phyloP scores from a whole-genome alignment of 2,329 filamentous ascomycete genomes.

The Arthrobotrys entomopaga region DNA sequence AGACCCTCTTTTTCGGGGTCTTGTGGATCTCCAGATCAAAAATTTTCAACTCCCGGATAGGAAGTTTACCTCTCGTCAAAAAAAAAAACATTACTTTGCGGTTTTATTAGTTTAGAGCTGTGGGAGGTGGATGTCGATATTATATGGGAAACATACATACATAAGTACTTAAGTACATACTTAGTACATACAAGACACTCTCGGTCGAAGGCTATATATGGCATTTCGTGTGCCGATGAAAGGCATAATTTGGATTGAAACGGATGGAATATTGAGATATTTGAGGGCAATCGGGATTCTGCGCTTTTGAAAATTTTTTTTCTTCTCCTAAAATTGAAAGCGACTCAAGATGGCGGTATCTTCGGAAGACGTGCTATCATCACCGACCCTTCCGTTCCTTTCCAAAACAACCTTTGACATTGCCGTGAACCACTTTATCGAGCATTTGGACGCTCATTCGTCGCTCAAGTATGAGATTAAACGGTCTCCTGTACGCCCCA shows the following conservation, averaged over 20 bases:
- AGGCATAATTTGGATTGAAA: slow-evolving; percentile 3
- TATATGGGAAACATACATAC: slow-evolving; percentile 52
- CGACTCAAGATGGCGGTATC: background rate
- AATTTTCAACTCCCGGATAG: slow-evolving; percentile 30
- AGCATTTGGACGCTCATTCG: slow-evolving; percentile 26
- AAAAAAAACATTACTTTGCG: slow-evolving; percentile 12
- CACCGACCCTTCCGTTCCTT: slow-evolving; percentile 28
- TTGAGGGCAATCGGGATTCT: background rate
- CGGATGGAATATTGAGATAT: background rate
- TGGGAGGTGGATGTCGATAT: slow-evolving; percentile 55
- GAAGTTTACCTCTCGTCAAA: slow-evolving; percentile 54
- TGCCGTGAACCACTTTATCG: slow-evolving; percentile 28
- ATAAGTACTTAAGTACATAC: too few relatives aligned
- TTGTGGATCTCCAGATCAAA: slow-evolving; percentile 55
- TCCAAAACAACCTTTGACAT: slow-evolving; percentile 26
- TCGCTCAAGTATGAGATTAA: slow-evolving; percentile 34
- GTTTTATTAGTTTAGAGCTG: slow-evolving; percentile 56
- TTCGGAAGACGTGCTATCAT: background rate
- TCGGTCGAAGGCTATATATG: background rate
- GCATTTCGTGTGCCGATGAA: background rate
- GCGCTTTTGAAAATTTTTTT: slow-evolving; percentile 7
- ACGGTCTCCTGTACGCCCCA: slow-evolving; percentile 34
- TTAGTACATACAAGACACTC: slow-evolving; percentile 4
- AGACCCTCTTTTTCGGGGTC: slow-evolving; percentile 36
- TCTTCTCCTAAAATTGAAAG: background rate